Evolutionary conservation across 78 protist species (phyloP), one percentile per base, ranked within the genome.

Genomic region (Dictyostelium capitatum): DNA sequence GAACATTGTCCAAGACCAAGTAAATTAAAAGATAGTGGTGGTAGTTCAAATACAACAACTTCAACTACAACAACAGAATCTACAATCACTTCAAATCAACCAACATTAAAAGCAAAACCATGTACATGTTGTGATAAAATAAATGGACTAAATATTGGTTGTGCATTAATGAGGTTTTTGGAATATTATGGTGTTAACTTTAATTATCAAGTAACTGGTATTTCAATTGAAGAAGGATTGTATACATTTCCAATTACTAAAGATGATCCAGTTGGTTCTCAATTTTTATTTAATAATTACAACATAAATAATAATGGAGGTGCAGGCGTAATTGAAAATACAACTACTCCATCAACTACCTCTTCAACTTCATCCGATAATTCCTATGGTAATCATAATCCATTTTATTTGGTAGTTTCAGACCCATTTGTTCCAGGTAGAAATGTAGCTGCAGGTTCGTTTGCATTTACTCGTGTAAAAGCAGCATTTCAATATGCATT

Each of bases 401-500:
- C 69, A 25, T 78, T 72, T 28, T 72, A 32, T 43, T 72, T 78
- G 15, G 83, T 78, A 19, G 92, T 87, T 9, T 17, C 57, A 3
- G 92, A 87, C 77, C 92, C 92, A 77, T 87, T 87, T 64, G 92
- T 80, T 25, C 78, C 74, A 30, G 92, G 92, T 64, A 87, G 69
- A 64, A 87, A 87, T 87, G 92, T 87, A 9, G 92, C 92, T 0
- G 80, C 83, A 9, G 92, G 92, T 9, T 54, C 92, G 28, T 87
- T 87, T 37, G 77, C 75, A 64, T 87, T 87, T 59, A 43, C 83
- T 62, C 54, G 92, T 19, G 92, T 87, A 9, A 87, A 87, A 77
- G 92, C 92, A 7, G 92, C 92, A 47, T 87, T 87, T 54, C 92
- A 87, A 64, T 87, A 87, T 64, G 92, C 92, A 19, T 87, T 87